phyloP scores from a whole-genome alignment of 305 asterid species.

The Fraxinus xanthoxyloides region DNA sequence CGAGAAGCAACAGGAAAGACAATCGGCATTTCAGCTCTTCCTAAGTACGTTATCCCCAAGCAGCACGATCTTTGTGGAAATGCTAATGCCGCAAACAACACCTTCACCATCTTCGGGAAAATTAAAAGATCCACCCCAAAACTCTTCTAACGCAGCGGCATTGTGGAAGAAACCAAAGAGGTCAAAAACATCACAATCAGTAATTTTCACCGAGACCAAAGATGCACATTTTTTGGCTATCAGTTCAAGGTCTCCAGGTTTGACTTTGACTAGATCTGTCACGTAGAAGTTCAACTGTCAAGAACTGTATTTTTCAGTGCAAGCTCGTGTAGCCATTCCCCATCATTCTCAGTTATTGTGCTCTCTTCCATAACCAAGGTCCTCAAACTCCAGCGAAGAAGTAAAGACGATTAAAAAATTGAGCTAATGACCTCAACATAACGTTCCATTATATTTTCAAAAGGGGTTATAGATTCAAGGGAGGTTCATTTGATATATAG shows the following conservation, averaged over 20 bases:
- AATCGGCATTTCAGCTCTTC: conserved; percentile 71
- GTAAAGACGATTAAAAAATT: conserved; percentile 15
- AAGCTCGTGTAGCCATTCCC: conserved; percentile 81
- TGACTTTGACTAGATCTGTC: conserved; percentile 53
- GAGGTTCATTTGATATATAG: neutral
- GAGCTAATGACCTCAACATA: neutral
- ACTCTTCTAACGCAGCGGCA: conserved; percentile 71
- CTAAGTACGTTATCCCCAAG: conserved; percentile 71
- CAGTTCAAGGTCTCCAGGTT: conserved; percentile 59
- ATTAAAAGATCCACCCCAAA: conserved; percentile 71
- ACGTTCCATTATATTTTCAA: neutral
- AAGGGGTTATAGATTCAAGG: neutral
- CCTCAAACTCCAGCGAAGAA: conserved; percentile 56
- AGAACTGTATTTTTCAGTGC: conserved; percentile 64
- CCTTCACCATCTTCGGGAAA: conserved; percentile 53
- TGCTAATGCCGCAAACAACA: conserved; percentile 43
- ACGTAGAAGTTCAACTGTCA: conserved; percentile 68
- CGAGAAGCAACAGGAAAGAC: conserved; percentile 67
- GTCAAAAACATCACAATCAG: conserved; percentile 59
- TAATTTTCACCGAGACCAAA: conserved; percentile 65
- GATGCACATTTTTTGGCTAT: conserved; percentile 68
- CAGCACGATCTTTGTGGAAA: conserved; percentile 60
- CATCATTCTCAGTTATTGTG: conserved; percentile 57
- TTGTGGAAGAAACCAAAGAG: conserved; percentile 61
- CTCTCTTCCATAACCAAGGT: conserved; percentile 78